These are phyloP conservation scores for Boechera divaricarpa DNA, from an alignment of 345 rosid species.

Conservation along the genomic window DNA sequence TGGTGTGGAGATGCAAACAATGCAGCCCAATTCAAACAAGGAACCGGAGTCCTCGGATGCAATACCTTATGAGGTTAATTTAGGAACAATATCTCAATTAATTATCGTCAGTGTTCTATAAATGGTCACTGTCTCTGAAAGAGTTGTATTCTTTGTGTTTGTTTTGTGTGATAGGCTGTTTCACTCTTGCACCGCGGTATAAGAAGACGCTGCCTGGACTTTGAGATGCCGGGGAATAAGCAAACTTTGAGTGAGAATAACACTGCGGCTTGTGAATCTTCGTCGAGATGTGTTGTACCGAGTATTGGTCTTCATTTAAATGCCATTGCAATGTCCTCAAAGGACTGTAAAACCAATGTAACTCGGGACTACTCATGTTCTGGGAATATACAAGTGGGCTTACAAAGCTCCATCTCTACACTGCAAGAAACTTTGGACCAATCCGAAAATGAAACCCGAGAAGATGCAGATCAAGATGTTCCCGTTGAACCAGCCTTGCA, in stretches of 20 bases:
- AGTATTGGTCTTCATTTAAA: constrained; percentile 97
- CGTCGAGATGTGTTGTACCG: constrained; percentile 61
- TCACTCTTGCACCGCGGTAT: constrained; percentile 83
- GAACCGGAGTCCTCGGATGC: constrained; percentile 28
- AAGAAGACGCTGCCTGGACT: constrained; percentile 91
- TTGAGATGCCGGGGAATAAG: constrained; percentile 60
- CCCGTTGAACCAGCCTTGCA: constrained; percentile 48
- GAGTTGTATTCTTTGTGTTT: constrained; percentile 8
- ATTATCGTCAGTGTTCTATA: constrained; percentile 1
- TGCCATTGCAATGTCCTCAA: constrained; percentile 66
- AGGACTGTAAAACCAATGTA: constrained; percentile 47
- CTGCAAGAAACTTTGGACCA: constrained; percentile 59
- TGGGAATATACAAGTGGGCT: constrained; percentile 50
- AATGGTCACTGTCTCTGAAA: constrained; percentile 11
- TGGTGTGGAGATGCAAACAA: constrained; percentile 42
- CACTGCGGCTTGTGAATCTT: constrained; percentile 32
- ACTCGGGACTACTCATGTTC: constrained; percentile 53
- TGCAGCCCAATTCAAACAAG: constrained; percentile 30
- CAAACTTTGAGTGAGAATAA: constrained; percentile 42
- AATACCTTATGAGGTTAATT: constrained; percentile 36
- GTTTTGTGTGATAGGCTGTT: constrained; percentile 52
- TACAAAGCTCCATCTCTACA: constrained; percentile 51
- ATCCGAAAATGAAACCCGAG: constrained; percentile 50
- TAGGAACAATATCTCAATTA: background rate
- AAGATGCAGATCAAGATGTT: constrained; percentile 34